phyloP scores from a whole-genome alignment of 257 asterid species.

The Perilla frutescens region DNA sequence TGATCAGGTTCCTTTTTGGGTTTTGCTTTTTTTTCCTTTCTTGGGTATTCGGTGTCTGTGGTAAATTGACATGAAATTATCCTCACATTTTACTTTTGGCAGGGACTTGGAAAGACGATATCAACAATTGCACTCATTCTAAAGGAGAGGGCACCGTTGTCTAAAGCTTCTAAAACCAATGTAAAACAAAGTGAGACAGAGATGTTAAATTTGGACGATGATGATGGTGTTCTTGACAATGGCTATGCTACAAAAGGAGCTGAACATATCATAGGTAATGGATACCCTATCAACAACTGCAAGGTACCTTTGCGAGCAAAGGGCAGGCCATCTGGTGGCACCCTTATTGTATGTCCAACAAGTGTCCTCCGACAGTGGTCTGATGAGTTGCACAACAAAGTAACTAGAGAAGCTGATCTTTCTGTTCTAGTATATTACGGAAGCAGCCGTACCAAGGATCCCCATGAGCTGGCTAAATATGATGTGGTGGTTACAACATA shows the following conservation, averaged over 20 bases:
- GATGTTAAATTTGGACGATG: constrained; percentile 89
- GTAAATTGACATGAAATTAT: constrained; percentile 25
- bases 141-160: constrained; percentile 82
- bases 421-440: constrained; percentile 91
- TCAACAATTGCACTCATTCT: constrained; percentile 95
- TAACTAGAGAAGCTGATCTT: constrained; percentile 77
- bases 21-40: constrained; percentile 19
- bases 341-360: constrained; percentile 97
- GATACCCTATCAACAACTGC: constrained; percentile 32
- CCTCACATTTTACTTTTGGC: constrained; percentile 39
- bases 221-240: constrained; percentile 50
- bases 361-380: constrained; percentile 99
- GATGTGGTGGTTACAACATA: constrained; percentile 97
- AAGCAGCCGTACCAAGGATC: constrained; percentile 87
- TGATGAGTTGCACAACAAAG: constrained; percentile 89
- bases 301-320: constrained; percentile 49
- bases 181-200: constrained; percentile 60
- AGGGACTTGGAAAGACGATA: constrained; percentile 98
- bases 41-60: constrained; percentile 3
- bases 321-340: constrained; percentile 92
- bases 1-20: constrained; percentile 73
- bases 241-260: constrained; percentile 42
- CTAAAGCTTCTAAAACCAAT: constrained; percentile 45
- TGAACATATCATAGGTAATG: constrained; percentile 46
- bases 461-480: constrained; percentile 80